Base-by-base conservation (phyloP, 2,329 filamentous ascomycete genomes). In the Aspergillus phoenicis region DNA sequence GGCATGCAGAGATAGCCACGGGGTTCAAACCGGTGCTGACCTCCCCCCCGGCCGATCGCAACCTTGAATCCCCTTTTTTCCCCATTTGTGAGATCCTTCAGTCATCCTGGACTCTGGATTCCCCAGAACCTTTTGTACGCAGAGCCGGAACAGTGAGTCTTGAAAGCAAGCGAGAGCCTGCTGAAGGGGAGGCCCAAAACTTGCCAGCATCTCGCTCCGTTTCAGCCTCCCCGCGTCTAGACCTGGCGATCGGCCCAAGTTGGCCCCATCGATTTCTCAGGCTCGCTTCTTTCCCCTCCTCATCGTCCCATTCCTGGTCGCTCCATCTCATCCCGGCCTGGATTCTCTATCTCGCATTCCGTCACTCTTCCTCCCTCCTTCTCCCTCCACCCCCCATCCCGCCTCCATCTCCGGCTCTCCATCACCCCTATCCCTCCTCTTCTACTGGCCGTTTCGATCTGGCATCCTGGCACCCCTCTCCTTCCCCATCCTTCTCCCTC, bases 161-260 rank as follows among this genome's bases (percentile, higher is more conserved):
- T 10, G 41, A 45, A 13, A 45, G 41, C 41, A 3, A 45, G 41
- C 41, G 20, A 20, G 41, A 45, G 20, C 41, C 41, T 45, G 41
- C 10, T 45, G 20, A 13, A 22, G 41, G 41, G 41, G 41, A 5
- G 5, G 17, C 5, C 20, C 41, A 20, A 24, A 15, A 45, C 41
- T 22, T 24, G 41, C 41, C 41, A 45, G 41, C 41, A 24, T 33
- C 47, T 51, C 26, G 47, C 47, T 51, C 47, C 47, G 36, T 70
- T 70, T 70, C 62, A 68, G 62, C 54, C 58, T 61, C 62, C 63
- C 64, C 61, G 63, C 66, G 70, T 73, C 72, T 73, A 73, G 72
- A 73, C 72, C 71, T 66, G 70, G 66, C 70, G 62, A 68, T 70
- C 68, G 66, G 59, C 65, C 61, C 62, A 64, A 62, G 62, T 62